A percentile compares a stretch with the other conserved stretches of the same genome.
These are phyloP conservation scores for Moesziomyces sp. DNA, from an alignment of 1,284 basidiomycete genomes.

Conservation along the genomic window DNA sequence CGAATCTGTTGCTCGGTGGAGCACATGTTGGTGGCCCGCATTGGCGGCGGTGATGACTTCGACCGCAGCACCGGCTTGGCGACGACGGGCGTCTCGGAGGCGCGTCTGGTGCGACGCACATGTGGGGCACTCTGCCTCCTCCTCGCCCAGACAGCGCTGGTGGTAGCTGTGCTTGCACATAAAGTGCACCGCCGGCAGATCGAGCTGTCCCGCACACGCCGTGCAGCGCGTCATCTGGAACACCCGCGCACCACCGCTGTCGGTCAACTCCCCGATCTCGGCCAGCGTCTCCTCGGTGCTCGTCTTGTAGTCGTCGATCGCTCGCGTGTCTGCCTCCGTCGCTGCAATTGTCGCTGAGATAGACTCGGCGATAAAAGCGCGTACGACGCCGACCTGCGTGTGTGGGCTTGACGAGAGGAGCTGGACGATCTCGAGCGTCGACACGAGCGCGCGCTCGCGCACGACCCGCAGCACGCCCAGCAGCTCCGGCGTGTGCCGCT, in stretches of 20 bases:
- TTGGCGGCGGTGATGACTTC: constrained; percentile 3
- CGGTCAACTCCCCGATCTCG: constrained; percentile 82
- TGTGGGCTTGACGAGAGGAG: constrained; percentile 77
- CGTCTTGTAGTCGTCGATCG: constrained; percentile 84
- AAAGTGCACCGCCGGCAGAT: constrained; percentile 92
- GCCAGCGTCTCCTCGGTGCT: constrained; percentile 84
- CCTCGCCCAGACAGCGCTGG: constrained; percentile 70
- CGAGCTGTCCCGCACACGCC: constrained; percentile 84
- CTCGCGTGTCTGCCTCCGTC: constrained; percentile 81
- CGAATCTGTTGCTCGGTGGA: background rate
- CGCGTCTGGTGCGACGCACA: constrained; percentile 88
- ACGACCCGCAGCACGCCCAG: constrained; percentile 76
- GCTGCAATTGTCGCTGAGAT: constrained; percentile 80
- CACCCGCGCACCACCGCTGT: constrained; percentile 80
- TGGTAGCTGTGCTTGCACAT: constrained; percentile 99
- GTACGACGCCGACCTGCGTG: constrained; percentile 90
- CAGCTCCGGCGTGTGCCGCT: constrained; percentile 78
- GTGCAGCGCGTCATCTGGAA: constrained; percentile 94
- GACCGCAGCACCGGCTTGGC: constrained; percentile 3
- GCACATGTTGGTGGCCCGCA: background rate
- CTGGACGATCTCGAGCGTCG: constrained; percentile 87
- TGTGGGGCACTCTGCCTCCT: constrained; percentile 80
- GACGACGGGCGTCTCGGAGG: constrained; percentile 78
- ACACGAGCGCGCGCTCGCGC: constrained; percentile 82
- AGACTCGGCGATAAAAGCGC: constrained; percentile 84